phyloP scores from a whole-genome alignment of 2,329 filamentous ascomycete species.

The Pseudocercospora vitis region DNA sequence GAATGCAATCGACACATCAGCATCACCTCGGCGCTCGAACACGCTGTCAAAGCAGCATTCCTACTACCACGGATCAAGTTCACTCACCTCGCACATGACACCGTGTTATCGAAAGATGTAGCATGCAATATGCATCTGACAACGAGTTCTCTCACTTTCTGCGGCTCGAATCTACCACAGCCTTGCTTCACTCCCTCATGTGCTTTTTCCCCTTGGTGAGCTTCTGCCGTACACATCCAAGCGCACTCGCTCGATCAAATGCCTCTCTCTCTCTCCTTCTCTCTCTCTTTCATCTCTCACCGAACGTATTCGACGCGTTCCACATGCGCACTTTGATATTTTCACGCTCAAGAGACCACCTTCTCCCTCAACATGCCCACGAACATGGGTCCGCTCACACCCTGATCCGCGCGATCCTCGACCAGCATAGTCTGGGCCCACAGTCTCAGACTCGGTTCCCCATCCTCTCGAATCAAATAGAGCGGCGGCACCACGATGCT shows the following conservation, averaged over 20 bases:
- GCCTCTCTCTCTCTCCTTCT: neutral
- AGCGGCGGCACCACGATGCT: constrained; percentile 91
- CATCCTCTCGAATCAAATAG: constrained; percentile 92
- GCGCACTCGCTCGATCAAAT: neutral
- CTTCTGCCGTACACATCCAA: neutral
- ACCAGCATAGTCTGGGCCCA: constrained; percentile 97
- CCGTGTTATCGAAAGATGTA: too few species aligned
- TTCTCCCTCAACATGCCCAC: constrained; percentile 91
- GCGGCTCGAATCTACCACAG: too few species aligned
- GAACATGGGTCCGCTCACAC: constrained; percentile 90
- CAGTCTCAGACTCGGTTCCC: constrained; percentile 88
- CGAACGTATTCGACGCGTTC: neutral
- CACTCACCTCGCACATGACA: too few species aligned
- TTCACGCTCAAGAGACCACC: constrained; percentile 55
- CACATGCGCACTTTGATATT: neutral
- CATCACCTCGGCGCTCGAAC: too few species aligned
- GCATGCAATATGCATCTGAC: too few species aligned
- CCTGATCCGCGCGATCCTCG: constrained; percentile 91
- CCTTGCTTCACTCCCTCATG: too few species aligned
- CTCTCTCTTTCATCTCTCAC: neutral
- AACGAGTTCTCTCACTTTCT: too few species aligned
- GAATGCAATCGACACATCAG: too few species aligned
- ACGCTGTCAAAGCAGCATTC: too few species aligned
- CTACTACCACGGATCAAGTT: too few species aligned
- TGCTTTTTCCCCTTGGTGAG: neutral